These are phyloP conservation scores for Cryptococcus neoformans DNA, from an alignment of 1,284 basidiomycete genomes.

Conservation along the genomic window DNA sequence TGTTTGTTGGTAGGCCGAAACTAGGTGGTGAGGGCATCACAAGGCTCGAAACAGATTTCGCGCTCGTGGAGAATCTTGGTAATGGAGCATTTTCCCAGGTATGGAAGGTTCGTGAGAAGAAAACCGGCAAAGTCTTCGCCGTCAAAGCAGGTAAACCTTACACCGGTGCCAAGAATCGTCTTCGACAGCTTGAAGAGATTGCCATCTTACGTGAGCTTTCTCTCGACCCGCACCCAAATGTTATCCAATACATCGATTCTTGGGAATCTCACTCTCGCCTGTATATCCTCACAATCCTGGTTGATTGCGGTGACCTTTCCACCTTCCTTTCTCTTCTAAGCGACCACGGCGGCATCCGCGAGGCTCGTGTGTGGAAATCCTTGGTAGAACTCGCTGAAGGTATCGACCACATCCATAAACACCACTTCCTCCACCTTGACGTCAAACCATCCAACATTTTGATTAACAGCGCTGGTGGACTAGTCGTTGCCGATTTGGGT, in stretches of 20 bases:
- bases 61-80: conserved; percentile 75
- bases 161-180: conserved; percentile 81
- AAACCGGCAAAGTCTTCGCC: conserved; percentile 65
- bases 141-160: conserved; percentile 93
- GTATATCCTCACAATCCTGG: conserved; percentile 89
- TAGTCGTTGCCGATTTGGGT: conserved; percentile 97
- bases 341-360: conserved; percentile 75
- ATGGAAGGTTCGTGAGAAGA: conserved; percentile 77
- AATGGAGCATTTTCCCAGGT: conserved; percentile 92
- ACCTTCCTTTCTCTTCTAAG: conserved; percentile 88
- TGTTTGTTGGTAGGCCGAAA: neutral
- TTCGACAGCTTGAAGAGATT: conserved; percentile 89
- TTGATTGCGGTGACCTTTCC: conserved; percentile 84
- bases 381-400: conserved; percentile 77
- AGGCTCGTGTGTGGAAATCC: conserved; percentile 96
- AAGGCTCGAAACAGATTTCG: conserved; percentile 54
- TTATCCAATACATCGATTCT: conserved; percentile 83
- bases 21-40: neutral
- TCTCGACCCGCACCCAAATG: conserved; percentile 61
- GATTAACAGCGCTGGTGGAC: conserved; percentile 76
- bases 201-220: conserved; percentile 79
- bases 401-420: conserved; percentile 79
- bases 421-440: conserved; percentile 88
- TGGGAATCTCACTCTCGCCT: conserved; percentile 91
- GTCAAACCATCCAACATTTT: conserved; percentile 86